Evolutionary conservation across 768 basidiomycete genomes (phyloP).

Genomic region (Leccinum rimulosum): DNA sequence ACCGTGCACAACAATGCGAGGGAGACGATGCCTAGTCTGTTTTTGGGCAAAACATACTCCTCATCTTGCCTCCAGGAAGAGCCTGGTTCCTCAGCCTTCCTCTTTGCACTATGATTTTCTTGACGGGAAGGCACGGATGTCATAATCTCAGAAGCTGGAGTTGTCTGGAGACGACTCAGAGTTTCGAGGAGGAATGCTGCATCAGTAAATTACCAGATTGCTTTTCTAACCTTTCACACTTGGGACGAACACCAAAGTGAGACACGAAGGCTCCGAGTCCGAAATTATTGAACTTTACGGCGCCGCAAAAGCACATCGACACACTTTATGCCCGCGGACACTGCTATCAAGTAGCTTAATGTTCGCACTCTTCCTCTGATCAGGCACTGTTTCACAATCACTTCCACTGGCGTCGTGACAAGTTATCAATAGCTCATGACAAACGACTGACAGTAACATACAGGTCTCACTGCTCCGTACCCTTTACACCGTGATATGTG

Average conservation of each 20-base stretch:
- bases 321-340: background rate
- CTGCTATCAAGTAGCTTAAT: background rate
- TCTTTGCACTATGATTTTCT: background rate
- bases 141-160: background rate
- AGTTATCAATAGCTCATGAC: background rate
- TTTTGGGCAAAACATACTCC: slow-evolving; percentile 28
- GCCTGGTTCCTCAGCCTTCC: slow-evolving; percentile 30
- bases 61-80: slow-evolving; percentile 45
- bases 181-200: background rate
- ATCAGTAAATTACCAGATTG: background rate
- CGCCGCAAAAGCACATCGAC: background rate
- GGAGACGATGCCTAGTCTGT: slow-evolving; percentile 7
- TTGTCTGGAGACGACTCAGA: background rate
- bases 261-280: background rate
- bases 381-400: background rate
- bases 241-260: background rate
- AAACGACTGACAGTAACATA: background rate
- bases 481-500: background rate
- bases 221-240: background rate
- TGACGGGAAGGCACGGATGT: background rate
- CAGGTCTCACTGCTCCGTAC: background rate
- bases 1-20: slow-evolving; percentile 23
- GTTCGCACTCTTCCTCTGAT: background rate
- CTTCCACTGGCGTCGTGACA: background rate
- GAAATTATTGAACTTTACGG: background rate